These are phyloP conservation scores for Penicillium crystallinum DNA, from an alignment of 495 filamentous ascomycete species.

Conservation along the genomic window DNA sequence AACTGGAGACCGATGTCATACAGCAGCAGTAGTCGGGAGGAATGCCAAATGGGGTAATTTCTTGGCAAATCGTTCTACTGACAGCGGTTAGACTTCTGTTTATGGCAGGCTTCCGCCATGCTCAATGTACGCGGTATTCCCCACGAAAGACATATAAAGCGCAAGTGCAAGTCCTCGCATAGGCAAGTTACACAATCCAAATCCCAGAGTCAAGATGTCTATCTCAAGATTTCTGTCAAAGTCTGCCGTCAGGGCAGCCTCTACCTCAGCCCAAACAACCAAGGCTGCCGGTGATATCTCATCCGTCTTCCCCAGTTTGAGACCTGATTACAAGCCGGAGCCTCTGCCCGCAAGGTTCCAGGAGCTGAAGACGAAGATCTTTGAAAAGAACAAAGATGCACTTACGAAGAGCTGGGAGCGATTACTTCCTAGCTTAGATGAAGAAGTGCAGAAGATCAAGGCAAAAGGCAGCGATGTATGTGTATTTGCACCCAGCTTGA, in stretches of 20 bases:
- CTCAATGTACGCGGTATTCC: neutral
- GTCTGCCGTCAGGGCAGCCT: slow-evolving; percentile 30
- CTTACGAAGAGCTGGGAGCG: slow-evolving; percentile 65
- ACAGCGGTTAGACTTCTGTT: neutral
- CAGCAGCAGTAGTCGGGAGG: neutral
- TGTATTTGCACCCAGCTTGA: neutral
- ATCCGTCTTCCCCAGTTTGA: slow-evolving; percentile 73
- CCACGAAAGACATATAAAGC: neutral
- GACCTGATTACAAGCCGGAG: slow-evolving; percentile 54
- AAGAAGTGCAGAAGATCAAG: slow-evolving; percentile 42
- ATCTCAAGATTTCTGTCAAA: slow-evolving; percentile 32
- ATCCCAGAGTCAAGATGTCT: slow-evolving; percentile 24
- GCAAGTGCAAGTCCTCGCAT: slow-evolving; percentile 2
- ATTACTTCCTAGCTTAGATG: slow-evolving; percentile 56
- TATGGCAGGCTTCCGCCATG: neutral
- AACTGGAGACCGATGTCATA: neutral
- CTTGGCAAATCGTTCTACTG: neutral
- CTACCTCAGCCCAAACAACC: slow-evolving; percentile 29
- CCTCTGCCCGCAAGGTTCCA: slow-evolving; percentile 70
- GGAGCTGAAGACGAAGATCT: slow-evolving; percentile 63
- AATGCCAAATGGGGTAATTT: neutral
- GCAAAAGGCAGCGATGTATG: slow-evolving; percentile 48
- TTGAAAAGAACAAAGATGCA: slow-evolving; percentile 56
- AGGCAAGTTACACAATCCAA: neutral
- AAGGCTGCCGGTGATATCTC: slow-evolving; percentile 71